A percentile compares a stretch with the other conserved stretches of the same genome.
These are phyloP conservation scores for Cutaneotrichosporon mucoides DNA, from an alignment of 1,284 basidiomycete genomes.

Conservation along the genomic window DNA sequence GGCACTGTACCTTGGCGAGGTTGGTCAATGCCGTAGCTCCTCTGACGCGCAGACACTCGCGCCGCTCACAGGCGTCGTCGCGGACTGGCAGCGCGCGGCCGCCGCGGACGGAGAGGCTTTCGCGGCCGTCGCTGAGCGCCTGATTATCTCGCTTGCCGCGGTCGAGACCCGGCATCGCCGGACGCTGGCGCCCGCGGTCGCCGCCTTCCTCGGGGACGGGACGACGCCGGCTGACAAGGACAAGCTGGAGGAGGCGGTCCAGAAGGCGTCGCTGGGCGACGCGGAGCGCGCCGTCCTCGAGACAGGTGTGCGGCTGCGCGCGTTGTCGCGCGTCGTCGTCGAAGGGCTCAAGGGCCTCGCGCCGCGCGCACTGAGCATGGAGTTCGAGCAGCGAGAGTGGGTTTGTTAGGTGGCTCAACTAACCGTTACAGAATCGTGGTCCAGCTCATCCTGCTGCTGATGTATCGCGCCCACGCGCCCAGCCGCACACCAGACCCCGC, in stretches of 20 bases:
- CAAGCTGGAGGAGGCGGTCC: not conserved
- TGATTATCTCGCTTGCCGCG: not conserved
- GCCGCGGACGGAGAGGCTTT: not conserved
- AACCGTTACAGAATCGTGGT: constrained; percentile 27
- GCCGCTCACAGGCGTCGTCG: constrained; percentile 27
- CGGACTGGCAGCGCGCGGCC: constrained; percentile 23
- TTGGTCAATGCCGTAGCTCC: constrained; percentile 9
- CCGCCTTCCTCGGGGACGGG: constrained; percentile 1
- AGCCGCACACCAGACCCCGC: not conserved
- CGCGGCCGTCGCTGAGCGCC: not conserved
- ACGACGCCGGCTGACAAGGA: not conserved
- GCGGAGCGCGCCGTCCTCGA: constrained; percentile 22
- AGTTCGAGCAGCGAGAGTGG: constrained; percentile 42
- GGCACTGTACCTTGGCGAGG: constrained; percentile 38
- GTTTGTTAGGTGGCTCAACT: constrained; percentile 11
- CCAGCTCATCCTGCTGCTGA: constrained; percentile 34
- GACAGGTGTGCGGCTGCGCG: constrained; percentile 24
- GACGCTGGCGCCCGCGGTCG: constrained; percentile 18
- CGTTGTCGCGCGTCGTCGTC: constrained; percentile 15
- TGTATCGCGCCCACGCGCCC: constrained; percentile 14
- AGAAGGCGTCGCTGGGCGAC: not conserved
- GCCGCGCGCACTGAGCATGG: constrained; percentile 27
- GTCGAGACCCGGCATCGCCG: constrained; percentile 35
- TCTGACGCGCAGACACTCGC: constrained; percentile 22
- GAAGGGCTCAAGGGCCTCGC: constrained; percentile 23